These are phyloP conservation scores for Ambrosia hybrid DNA, from an alignment of 140 eudicot genomes.

Conservation along the genomic window DNA sequence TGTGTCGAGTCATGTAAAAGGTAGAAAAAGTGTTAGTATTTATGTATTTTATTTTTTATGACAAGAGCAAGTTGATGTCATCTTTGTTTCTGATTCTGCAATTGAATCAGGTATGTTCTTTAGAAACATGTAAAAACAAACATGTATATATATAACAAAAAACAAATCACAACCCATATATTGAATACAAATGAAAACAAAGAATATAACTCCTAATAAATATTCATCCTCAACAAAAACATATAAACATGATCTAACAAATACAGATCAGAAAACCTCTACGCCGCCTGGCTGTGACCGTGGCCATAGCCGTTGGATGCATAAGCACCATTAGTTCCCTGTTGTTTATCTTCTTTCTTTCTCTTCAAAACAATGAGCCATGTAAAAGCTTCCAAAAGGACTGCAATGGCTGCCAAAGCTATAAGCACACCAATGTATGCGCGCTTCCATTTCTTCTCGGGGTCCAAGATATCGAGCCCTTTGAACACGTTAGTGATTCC, in stretches of 20 bases:
- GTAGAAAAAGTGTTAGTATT: conserved; percentile 2
- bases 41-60: not conserved
- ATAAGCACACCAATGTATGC: conserved; percentile 67
- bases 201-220: conserved; percentile 32
- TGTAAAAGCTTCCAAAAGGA: conserved; percentile 60
- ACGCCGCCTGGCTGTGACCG: conserved; percentile 26
- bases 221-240: conserved; percentile 14
- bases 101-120: conserved; percentile 14
- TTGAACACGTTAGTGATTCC: conserved; percentile 56
- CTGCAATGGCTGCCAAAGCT: conserved; percentile 50
- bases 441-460: conserved; percentile 66
- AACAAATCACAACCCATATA: conserved; percentile 21
- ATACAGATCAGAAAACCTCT: conserved; percentile 12
- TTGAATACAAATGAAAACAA: conserved; percentile 22
- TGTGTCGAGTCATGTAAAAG: not conserved
- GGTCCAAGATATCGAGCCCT: conserved; percentile 78
- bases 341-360: conserved; percentile 41
- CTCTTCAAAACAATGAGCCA: conserved; percentile 62
- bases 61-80: conserved; percentile 23
- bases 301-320: conserved; percentile 47
- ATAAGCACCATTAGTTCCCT: conserved; percentile 41
- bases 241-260: conserved; percentile 30
- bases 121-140: not conserved
- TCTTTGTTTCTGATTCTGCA: conserved; percentile 3
- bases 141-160: conserved; percentile 21